phyloP scores from a whole-genome alignment of 31 red algal species.

The Asparagopsis taxiformis region DNA sequence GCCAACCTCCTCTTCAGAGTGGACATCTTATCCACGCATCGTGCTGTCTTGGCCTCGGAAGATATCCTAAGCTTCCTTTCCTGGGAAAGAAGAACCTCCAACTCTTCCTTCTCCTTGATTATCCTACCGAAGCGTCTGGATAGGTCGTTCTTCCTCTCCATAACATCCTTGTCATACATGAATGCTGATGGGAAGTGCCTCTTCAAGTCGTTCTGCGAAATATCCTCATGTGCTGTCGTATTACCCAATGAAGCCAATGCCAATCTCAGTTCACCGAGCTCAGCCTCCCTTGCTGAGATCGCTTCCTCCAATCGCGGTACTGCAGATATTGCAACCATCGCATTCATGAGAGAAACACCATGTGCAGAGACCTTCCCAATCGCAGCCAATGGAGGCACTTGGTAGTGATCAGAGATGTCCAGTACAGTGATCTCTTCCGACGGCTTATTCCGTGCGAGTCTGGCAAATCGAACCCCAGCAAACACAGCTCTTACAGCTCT shows the following conservation, averaged over 20 bases:
- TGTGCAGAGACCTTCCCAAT: neutral
- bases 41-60: conserved; percentile 32
- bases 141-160: conserved; percentile 54
- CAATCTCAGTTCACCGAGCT: conserved; percentile 24
- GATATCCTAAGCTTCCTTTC: conserved; percentile 43
- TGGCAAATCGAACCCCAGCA: conserved; percentile 1
- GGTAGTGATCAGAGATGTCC: conserved; percentile 27
- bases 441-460: neutral
- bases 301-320: conserved; percentile 53
- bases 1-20: conserved; percentile 47
- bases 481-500: neutral
- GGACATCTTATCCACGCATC: conserved; percentile 41
- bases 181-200: conserved; percentile 17
- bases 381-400: conserved; percentile 12
- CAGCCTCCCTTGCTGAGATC: conserved; percentile 26
- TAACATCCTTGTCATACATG: conserved; percentile 40
- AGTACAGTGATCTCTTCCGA: neutral
- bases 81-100: conserved; percentile 35
- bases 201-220: neutral
- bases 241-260: conserved; percentile 26
- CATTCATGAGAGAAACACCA: conserved; percentile 24
- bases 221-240: neutral
- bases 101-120: conserved; percentile 44
- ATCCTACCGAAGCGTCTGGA: conserved; percentile 25
- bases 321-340: conserved; percentile 38